Conservation (phyloP, 2,329 filamentous ascomycete species). For the Pseudogymnoascus sp. region DNA sequence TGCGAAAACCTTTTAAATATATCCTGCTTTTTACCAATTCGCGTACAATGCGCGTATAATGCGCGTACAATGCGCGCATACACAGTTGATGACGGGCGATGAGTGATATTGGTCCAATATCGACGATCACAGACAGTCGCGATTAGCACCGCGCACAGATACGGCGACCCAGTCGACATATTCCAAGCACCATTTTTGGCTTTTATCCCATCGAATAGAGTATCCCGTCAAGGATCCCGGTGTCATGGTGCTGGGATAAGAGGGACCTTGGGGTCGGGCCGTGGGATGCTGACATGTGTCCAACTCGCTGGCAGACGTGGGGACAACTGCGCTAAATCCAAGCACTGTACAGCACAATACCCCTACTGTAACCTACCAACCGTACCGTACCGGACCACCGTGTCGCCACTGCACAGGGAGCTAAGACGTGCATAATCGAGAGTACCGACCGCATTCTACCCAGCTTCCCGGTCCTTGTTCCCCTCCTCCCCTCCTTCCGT, state of each 20-base stretch:
- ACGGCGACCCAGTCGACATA: neutral
- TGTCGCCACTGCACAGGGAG: neutral
- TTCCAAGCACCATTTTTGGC: neutral
- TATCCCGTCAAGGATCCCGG: neutral
- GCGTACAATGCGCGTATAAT: neutral
- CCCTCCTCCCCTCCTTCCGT: neutral
- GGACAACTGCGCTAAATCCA: neutral
- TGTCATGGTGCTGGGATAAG: neutral
- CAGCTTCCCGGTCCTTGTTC: neutral
- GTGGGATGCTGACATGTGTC: neutral
- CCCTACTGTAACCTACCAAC: neutral
- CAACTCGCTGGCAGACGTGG: neutral
- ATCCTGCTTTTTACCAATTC: neutral
- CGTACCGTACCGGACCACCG: neutral
- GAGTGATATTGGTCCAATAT: neutral
- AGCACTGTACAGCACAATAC: neutral
- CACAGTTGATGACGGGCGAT: neutral
- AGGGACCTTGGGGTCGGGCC: neutral
- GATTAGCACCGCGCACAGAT: neutral
- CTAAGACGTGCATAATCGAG: neutral
- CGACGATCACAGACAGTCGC: neutral
- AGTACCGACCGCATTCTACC: neutral
- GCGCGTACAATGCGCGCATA: neutral
- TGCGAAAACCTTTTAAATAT: neutral
- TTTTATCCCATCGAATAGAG: neutral